Percentiles rank a stretch among this genome's conserved stretches.
phyloP scores from a whole-genome alignment of 1,284 basidiomycete genomes.

The Porphyrellus sp. region DNA sequence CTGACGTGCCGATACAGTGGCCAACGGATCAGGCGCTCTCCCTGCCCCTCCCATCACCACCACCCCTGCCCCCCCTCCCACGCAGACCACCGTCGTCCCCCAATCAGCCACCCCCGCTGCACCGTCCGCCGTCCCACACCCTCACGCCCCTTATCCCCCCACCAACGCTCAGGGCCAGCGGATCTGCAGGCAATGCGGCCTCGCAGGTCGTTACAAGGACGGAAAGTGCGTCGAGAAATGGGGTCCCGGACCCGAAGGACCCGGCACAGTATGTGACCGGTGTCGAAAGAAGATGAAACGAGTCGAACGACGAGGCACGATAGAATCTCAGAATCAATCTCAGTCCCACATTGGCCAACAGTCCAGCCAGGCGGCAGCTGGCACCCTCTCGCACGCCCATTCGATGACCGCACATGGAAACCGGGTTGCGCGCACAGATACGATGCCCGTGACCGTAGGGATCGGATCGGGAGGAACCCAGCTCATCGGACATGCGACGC shows the following conservation, averaged over 20 bases:
- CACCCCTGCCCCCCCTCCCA: conserved; percentile 12
- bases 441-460: conserved; percentile 25
- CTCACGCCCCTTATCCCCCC: conserved; percentile 31
- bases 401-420: conserved; percentile 23
- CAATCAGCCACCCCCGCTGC: conserved; percentile 11
- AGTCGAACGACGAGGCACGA: conserved; percentile 68
- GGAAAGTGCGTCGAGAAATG: conserved; percentile 84
- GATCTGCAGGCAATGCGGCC: conserved; percentile 71
- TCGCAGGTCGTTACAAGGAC: conserved; percentile 71
- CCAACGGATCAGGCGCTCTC: conserved; percentile 25
- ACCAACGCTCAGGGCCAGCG: conserved; percentile 64
- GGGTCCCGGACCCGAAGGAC: conserved; percentile 80
- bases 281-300: conserved; percentile 86
- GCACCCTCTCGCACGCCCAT: conserved; percentile 19
- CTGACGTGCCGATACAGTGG: conserved; percentile 17
- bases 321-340: conserved; percentile 35
- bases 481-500: conserved; percentile 24
- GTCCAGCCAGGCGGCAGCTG: conserved; percentile 4
- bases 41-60: conserved; percentile 23
- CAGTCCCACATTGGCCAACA: conserved; percentile 19
- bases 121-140: conserved; percentile 2
- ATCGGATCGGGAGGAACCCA: conserved; percentile 31
- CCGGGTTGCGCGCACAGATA: conserved; percentile 28
- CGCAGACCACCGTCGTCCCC: conserved; percentile 13
- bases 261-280: conserved; percentile 80